Conservation (phyloP, 2,329 filamentous ascomycete species). For the Fusarium sp. region DNA sequence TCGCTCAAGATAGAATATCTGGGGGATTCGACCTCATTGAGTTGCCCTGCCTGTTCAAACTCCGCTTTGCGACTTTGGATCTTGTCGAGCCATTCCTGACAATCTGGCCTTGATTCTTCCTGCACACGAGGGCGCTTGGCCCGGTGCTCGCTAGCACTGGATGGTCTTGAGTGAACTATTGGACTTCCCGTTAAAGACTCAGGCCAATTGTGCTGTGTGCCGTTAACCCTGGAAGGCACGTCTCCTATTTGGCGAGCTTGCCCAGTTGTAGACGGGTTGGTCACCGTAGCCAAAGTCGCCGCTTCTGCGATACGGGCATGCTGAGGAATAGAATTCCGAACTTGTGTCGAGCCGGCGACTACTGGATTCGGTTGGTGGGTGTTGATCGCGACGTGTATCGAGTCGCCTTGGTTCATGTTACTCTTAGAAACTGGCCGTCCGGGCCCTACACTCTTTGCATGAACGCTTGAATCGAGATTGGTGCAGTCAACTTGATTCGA, state of each 20-base stretch:
- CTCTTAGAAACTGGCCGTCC: slow-evolving; percentile 13
- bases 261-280: neutral
- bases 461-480: slow-evolving; percentile 33
- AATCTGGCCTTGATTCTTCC: neutral
- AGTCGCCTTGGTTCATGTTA: slow-evolving; percentile 21
- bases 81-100: slow-evolving; percentile 21
- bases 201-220: neutral
- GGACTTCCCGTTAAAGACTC: neutral
- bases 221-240: neutral
- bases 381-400: slow-evolving; percentile 18
- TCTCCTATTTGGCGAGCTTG: slow-evolving; percentile 1
- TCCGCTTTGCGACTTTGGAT: slow-evolving; percentile 42
- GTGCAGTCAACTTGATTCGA: slow-evolving; percentile 53
- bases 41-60: slow-evolving; percentile 13
- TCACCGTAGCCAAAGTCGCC: neutral
- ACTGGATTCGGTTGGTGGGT: slow-evolving; percentile 1
- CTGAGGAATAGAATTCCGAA: slow-evolving; percentile 2
- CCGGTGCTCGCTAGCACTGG: slow-evolving; percentile 2
- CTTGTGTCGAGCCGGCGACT: slow-evolving; percentile 5
- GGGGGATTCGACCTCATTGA: slow-evolving; percentile 56
- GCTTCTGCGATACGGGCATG: slow-evolving; percentile 1
- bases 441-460: slow-evolving; percentile 20
- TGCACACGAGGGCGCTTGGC: slow-evolving; percentile 34
- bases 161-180: slow-evolving; percentile 6
- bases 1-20: slow-evolving; percentile 67